Evolutionary conservation across 257 asterid genomes (phyloP).

Genomic region (Gynochthodes officinalis): DNA sequence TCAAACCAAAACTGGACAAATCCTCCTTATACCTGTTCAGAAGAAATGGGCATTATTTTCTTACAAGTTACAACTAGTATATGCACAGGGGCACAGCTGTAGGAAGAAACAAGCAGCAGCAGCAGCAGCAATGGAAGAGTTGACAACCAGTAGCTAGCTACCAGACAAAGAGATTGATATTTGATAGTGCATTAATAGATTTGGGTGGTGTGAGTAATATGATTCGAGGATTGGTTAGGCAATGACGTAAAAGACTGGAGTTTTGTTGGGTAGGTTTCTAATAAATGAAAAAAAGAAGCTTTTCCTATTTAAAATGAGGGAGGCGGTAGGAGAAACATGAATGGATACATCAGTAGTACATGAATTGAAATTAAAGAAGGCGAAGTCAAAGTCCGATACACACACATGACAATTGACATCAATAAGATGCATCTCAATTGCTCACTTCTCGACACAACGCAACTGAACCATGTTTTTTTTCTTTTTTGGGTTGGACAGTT

Average conservation of each 20-base stretch:
- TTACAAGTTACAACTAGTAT: too few relatives aligned
- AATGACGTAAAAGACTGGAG: constrained; percentile 5
- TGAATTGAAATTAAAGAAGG: neutral
- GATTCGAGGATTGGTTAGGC: constrained; percentile 8
- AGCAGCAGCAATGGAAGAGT: constrained; percentile 27
- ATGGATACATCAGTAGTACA: neutral
- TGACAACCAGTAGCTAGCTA: constrained; percentile 38
- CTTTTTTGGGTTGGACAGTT: neutral
- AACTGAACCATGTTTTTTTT: neutral
- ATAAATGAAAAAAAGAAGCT: constrained; percentile 27
- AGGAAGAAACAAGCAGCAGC: neutral
- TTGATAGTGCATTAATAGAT: too few relatives aligned
- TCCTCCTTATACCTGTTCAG: too few relatives aligned
- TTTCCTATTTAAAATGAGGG: neutral
- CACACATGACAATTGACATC: constrained; percentile 4
- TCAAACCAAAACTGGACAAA: neutral
- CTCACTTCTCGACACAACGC: neutral
- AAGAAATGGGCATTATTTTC: too few relatives aligned
- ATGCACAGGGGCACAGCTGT: too few relatives aligned
- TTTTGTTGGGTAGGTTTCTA: constrained; percentile 38
- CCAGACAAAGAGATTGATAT: constrained; percentile 28
- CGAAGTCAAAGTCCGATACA: constrained; percentile 8
- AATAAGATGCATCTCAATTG: neutral
- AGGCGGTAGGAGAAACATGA: neutral
- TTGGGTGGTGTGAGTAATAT: constrained; percentile 2